These are phyloP conservation scores for Flagelloscypha sp. DNA, from an alignment of 768 basidiomycete species.

Conservation along the genomic window DNA sequence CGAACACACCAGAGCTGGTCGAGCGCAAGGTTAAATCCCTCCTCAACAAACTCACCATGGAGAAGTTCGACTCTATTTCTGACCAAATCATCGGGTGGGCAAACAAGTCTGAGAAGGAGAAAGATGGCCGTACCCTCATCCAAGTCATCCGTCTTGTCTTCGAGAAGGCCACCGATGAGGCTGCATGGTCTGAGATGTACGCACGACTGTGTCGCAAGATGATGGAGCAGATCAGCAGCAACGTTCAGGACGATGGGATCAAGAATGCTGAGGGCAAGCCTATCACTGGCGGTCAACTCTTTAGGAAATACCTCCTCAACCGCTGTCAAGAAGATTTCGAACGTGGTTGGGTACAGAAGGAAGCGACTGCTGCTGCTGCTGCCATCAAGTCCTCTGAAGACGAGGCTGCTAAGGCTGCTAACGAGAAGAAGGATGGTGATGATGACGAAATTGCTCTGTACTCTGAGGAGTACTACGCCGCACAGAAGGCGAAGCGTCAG, in stretches of 20 bases:
- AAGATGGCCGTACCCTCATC: constrained; percentile 88
- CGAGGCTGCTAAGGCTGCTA: constrained; percentile 63
- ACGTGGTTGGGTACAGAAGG: constrained; percentile 87
- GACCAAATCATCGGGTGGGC: constrained; percentile 94
- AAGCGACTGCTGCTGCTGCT: constrained; percentile 79
- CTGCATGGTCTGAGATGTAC: constrained; percentile 96
- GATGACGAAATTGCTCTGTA: constrained; percentile 70
- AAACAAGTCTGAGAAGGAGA: constrained; percentile 87
- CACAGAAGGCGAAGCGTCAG: constrained; percentile 94
- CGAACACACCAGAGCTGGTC: constrained; percentile 75
- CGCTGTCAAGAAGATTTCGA: constrained; percentile 98
- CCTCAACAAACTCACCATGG: constrained; percentile 94
- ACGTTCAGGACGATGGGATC: constrained; percentile 85
- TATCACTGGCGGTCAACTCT: constrained; percentile 88
- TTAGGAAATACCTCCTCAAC: constrained; percentile 94
- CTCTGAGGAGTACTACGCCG: constrained; percentile 93
- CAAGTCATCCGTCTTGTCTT: constrained; percentile 95
- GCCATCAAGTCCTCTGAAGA: constrained; percentile 82
- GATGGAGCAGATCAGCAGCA: constrained; percentile 86
- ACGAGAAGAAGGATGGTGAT: constrained; percentile 44
- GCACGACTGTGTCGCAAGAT: constrained; percentile 91
- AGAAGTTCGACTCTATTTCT: constrained; percentile 93
- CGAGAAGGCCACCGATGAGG: constrained; percentile 96
- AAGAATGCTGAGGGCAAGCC: constrained; percentile 74
- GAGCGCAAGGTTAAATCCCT: constrained; percentile 88